A percentile compares a stretch with the other conserved stretches of the same genome.
phyloP scores from a whole-genome alignment of 257 asterid genomes.

The Solanum medicagineum region DNA sequence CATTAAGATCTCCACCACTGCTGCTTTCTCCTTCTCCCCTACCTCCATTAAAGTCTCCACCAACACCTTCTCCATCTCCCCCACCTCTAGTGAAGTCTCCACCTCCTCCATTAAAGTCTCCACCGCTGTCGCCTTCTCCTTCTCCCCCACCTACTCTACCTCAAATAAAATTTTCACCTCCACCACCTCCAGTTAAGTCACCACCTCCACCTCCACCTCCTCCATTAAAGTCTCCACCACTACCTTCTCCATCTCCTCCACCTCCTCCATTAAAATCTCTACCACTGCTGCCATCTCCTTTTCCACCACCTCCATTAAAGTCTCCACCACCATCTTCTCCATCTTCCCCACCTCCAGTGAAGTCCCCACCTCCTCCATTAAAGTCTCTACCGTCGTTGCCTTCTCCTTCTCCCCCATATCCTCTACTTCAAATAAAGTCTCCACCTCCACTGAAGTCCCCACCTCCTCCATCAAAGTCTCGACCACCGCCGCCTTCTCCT shows the following conservation, averaged over 20 bases:
- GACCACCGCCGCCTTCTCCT: too few relatives aligned
- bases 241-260: too few relatives aligned
- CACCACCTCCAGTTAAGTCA: neutral
- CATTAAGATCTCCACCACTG: neutral
- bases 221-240: neutral
- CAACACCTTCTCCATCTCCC: too few relatives aligned
- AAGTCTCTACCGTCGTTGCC: neutral
- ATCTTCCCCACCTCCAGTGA: neutral
- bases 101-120: too few relatives aligned
- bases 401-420: too few relatives aligned
- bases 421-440: too few relatives aligned
- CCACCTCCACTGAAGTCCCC: neutral
- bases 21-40: neutral
- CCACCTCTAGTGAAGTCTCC: too few relatives aligned
- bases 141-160: neutral
- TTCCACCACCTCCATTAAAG: too few relatives aligned
- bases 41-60: neutral
- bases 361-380: neutral
- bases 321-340: neutral
- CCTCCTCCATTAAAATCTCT: neutral
- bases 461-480: neutral
- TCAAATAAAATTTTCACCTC: neutral
- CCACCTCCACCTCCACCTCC: neutral
- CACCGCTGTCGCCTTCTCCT: neutral
- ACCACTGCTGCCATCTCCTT: neutral